Evolutionary conservation across 495 filamentous ascomycete species (phyloP), one percentile per base, ranked within the genome.

Genomic region (Recurvomyces mirabilis): DNA sequence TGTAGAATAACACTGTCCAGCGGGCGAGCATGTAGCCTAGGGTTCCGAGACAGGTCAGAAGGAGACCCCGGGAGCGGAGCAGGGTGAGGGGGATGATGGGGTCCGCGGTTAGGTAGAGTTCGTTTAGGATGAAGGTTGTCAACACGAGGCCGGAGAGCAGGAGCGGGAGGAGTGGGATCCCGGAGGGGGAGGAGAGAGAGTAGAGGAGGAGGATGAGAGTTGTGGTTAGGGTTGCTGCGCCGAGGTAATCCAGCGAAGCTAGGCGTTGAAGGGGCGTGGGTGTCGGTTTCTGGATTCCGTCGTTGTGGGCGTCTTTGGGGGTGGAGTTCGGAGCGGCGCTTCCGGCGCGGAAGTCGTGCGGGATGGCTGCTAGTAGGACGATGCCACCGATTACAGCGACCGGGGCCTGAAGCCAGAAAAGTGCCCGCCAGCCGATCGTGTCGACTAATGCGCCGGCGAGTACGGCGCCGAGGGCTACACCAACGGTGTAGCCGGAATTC

Each of bases 1-100:
- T 69, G 64, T 81, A 87, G 61, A 85, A 87, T 5, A 89, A 65
- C n/a, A 87, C 70, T 4, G 68, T 65, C 82, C 81, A 87, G 30
- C 83, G 77, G 4, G 79, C 69, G 60, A 81, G 75, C 82, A 87
- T 87, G 53, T 82, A 72, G 21, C 74, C 72, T 0, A 82, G 66
- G 29, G 82, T 81, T 1, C 76, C 68, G 13, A 86, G 38, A 52
- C 81, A 87, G 9, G 77, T 79, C 10, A 85, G 56, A 1, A 86
- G 60, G 1, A 79, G 75, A 22, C 74, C 76, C 13, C 78, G 72
- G 36, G 75, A 76, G 26, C 64, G 64, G 28, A 87, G 67, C 9
- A 87, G 63, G 3, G 65, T 32, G 18, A 85, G 61, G 0, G 84
- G 84, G 41, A 89, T 75, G 54, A 89, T 75, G 11, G 84, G 84